Conservation (phyloP, 257 asterid species). For the Jacaranda copaia region DNA sequence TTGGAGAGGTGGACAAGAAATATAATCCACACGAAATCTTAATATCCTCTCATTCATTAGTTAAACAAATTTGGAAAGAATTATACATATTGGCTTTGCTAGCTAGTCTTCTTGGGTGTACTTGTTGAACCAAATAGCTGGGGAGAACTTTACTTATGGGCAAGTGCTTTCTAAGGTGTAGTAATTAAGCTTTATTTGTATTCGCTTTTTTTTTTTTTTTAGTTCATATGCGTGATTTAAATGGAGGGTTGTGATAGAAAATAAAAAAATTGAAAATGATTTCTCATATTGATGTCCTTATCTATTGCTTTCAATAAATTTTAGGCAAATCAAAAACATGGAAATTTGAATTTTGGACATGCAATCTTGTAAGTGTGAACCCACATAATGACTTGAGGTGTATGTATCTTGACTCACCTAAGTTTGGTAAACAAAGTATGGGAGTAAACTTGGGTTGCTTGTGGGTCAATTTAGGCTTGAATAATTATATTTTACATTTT, state of each 20-base stretch:
- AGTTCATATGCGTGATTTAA: neutral
- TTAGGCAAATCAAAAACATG: neutral
- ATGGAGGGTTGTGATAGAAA: neutral
- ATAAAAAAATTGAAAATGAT: neutral
- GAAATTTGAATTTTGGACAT: neutral
- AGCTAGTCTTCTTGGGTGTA: slow-evolving; percentile 4
- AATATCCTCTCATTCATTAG: neutral
- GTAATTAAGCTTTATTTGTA: too few species aligned
- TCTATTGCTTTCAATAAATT: neutral
- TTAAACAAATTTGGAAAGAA: neutral
- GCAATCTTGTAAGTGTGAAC: neutral
- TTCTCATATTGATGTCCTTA: neutral
- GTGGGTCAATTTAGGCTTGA: neutral
- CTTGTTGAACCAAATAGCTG: slow-evolving; percentile 12
- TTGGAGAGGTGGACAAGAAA: slow-evolving; percentile 39
- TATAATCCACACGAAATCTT: slow-evolving; percentile 34
- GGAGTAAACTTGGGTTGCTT: neutral
- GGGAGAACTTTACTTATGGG: neutral
- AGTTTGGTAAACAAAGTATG: slow-evolving; percentile 31
- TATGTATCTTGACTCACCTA: slow-evolving; percentile 16
- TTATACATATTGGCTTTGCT: neutral
- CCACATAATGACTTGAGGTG: neutral
- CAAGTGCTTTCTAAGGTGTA: neutral
- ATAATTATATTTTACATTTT: neutral
- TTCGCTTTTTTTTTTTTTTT: neutral